Percentiles rank a stretch among this genome's conserved stretches.
Conservation (phyloP, 352 stramenopile genomes). For the Phytopythium cucurbitacearum region DNA sequence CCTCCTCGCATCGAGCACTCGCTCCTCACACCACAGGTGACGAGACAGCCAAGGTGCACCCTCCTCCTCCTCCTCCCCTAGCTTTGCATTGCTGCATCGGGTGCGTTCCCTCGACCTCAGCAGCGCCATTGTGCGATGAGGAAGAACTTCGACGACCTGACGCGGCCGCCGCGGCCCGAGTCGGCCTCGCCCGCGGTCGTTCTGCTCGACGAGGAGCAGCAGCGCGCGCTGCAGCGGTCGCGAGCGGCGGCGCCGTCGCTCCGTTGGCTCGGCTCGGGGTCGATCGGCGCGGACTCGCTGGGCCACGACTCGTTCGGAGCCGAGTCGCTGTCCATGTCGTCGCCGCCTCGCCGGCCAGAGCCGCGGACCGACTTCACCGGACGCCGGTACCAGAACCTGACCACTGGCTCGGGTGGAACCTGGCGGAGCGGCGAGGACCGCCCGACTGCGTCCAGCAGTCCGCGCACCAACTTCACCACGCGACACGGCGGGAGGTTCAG, state of each 20-base stretch:
- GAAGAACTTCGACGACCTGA: slow-evolving; percentile 11
- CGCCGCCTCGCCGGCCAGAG: not conserved
- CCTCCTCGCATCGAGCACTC: too few species aligned
- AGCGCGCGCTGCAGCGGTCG: slow-evolving; percentile 26
- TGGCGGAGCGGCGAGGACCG: slow-evolving; percentile 6
- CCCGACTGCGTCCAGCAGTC: slow-evolving; percentile 17
- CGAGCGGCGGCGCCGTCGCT: not conserved
- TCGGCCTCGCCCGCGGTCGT: slow-evolving; percentile 17
- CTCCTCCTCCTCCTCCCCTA: too few species aligned
- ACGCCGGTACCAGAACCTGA: not conserved
- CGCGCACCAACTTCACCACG: slow-evolving; percentile 45
- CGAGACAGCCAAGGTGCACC: too few species aligned
- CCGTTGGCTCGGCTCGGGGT: slow-evolving; percentile 9
- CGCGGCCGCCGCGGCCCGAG: slow-evolving; percentile 2
- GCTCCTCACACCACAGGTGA: too few species aligned
- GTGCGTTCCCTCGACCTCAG: too few species aligned
- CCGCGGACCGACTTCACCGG: slow-evolving; percentile 23
- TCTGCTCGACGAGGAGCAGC: slow-evolving; percentile 55
- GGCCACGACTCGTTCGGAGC: slow-evolving; percentile 9
- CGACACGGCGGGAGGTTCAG: not conserved
- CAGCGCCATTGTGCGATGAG: not conserved
- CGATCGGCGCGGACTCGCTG: not conserved
- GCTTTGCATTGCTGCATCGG: too few species aligned
- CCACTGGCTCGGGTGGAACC: slow-evolving; percentile 2
- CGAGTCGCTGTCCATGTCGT: not conserved